Evolutionary conservation across 2,329 filamentous ascomycete genomes (phyloP), one percentile per base, ranked within the genome.

Genomic region (Kalaharituber pfeilii): DNA sequence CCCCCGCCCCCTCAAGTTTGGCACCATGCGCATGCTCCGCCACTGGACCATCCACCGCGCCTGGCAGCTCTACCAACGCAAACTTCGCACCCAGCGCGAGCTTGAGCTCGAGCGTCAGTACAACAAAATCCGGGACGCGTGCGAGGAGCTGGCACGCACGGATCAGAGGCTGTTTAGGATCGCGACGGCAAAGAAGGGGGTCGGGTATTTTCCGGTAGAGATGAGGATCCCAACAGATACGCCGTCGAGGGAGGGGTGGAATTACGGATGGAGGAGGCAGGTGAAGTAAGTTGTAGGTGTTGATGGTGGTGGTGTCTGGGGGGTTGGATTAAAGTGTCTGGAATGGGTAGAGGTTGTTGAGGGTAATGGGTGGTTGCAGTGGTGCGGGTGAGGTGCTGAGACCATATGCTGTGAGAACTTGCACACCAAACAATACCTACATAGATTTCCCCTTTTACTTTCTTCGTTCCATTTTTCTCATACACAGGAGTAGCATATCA

Each of bases 1-100:
- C 5, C 81, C 81, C 0, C 78, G 81, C 11, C 88, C 91, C 0
- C 78, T 98, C 60, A 83, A 86, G 64, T 88, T 96, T 77, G 86
- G 80, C 39, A 86, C 89, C 63, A 84, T 83, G 69, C 81, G 91
- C 54, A 78, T 80, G 69, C 80, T 98, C 60, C 85, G 91, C 49
- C 91, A 98, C 75, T 98, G 91, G 91, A 96, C 91, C 51, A 96
- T 98, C 69, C 88, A 96, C 74, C 87, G 91, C 63, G 89, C 89
- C 22, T 96, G 88, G 86, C 76, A 85, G 64, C 75, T 96, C 27
- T 83, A 82, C 70, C 80, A 81, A 64, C 76, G 81, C 62, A 77
- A 84, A 66, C 75, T 80, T 64, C 80, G 80, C 50, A 73, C 76
- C 60, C 70, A 72, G 30, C 75, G 79, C 51, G 75, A 84, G 66